Evolutionary conservation across 129 eudicot genomes (phyloP).

Genomic region (Arctium minus): DNA sequence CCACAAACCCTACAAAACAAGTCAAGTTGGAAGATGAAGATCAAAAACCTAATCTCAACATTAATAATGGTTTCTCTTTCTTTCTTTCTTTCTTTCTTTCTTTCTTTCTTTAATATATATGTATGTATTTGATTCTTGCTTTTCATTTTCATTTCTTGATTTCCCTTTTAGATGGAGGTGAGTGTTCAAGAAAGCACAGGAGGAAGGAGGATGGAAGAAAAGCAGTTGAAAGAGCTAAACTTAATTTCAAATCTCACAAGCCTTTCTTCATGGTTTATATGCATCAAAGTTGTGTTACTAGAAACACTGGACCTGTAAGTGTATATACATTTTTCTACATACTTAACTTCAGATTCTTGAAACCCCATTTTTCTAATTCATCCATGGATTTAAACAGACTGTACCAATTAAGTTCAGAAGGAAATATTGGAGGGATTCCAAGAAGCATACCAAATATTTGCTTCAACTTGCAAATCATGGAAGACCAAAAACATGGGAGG

Average conservation of each 20-base stretch:
- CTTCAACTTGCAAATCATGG: constrained; percentile 14
- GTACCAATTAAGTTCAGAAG: background rate
- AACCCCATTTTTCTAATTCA: background rate
- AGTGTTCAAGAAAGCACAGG: constrained; percentile 8
- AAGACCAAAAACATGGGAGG: constrained; percentile 10
- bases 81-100: background rate
- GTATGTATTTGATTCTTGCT: background rate
- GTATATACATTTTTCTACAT: background rate
- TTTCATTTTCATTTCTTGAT: background rate
- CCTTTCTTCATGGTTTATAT: constrained; percentile 22
- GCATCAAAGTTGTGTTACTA: background rate
- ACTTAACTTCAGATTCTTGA: background rate
- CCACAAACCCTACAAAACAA: background rate
- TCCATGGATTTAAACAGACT: background rate
- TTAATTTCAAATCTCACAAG: constrained; percentile 13
- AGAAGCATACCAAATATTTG: background rate
- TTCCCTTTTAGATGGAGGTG: constrained; percentile 16
- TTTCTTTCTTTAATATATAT: background rate
- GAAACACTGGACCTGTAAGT: constrained; percentile 9
- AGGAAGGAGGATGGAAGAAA: background rate
- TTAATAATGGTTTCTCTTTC: background rate
- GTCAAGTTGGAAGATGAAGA: constrained; percentile 13
- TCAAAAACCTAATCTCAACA: background rate
- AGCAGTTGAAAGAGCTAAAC: constrained; percentile 17
- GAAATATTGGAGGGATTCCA: background rate